phyloP scores from a whole-genome alignment of 169 alveolate genomes.

The Plasmodium cynomolgi region DNA sequence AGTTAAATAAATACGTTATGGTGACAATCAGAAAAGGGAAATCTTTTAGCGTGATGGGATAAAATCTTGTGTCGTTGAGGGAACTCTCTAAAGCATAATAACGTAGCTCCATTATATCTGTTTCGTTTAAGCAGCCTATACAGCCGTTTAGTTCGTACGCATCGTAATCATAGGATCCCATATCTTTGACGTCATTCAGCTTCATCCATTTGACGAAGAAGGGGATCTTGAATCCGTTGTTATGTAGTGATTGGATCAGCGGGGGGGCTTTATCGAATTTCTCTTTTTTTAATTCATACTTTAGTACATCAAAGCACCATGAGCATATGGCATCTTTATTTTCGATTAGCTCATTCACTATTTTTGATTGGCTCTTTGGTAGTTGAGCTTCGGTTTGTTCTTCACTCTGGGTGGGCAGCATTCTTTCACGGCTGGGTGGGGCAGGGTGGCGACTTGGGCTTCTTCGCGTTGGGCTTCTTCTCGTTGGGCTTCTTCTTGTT shows the following conservation, averaged over 20 bases:
- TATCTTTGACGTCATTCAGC: conserved; percentile 16
- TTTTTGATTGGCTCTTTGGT: background rate
- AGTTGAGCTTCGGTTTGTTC: background rate
- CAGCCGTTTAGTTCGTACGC: conserved; percentile 61
- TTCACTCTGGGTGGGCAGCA: background rate
- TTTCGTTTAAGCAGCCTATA: conserved; percentile 52
- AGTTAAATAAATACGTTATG: conserved; percentile 16
- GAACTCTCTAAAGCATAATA: conserved; percentile 44
- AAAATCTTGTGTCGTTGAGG: conserved; percentile 33
- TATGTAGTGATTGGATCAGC: conserved; percentile 4
- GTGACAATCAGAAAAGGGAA: conserved; percentile 35
- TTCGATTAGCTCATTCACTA: conserved; percentile 17
- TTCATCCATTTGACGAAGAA: conserved; percentile 69
- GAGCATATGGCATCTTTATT: conserved; percentile 35
- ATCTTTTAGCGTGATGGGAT: conserved; percentile 33
- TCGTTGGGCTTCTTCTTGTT: no score
- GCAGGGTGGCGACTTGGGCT: background rate
- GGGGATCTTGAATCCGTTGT: conserved; percentile 25
- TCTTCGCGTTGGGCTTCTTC: background rate
- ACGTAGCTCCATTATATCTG: conserved; percentile 28
- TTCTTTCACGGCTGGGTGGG: background rate
- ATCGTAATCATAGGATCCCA: conserved; percentile 48
- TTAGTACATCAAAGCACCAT: conserved; percentile 57
- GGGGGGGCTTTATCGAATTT: conserved; percentile 42
- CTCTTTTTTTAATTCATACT: conserved; percentile 34